A percentile compares a stretch with the other conserved stretches of the same genome.
These are phyloP conservation scores for Leccinum uliginosum DNA, from an alignment of 768 basidiomycete genomes.

Conservation along the genomic window DNA sequence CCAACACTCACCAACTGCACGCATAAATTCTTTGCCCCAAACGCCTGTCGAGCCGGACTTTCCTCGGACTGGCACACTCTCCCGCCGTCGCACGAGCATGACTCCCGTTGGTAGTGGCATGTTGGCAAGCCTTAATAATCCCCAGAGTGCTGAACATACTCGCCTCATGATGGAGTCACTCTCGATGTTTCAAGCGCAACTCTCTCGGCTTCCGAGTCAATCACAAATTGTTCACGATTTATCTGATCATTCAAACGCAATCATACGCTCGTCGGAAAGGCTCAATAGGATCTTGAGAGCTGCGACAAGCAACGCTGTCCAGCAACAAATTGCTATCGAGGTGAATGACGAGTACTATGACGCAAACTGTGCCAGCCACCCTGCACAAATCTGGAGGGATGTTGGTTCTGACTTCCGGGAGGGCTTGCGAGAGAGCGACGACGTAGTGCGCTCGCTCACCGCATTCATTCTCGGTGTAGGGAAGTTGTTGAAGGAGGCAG, in stretches of 20 bases:
- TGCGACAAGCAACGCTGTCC: conserved; percentile 56
- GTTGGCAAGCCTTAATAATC: conserved; percentile 7
- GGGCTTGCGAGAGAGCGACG: conserved; percentile 67
- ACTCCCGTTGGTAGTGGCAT: conserved; percentile 18
- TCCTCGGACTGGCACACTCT: conserved; percentile 7
- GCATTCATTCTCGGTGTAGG: conserved; percentile 74
- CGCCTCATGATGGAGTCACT: conserved; percentile 69
- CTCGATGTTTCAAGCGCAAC: conserved; percentile 62
- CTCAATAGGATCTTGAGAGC: conserved; percentile 58
- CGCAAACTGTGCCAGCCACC: conserved; percentile 29
- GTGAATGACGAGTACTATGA: conserved; percentile 45
- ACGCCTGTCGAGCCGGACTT: conserved; percentile 15
- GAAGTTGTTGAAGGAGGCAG: conserved; percentile 57
- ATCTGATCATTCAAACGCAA: conserved; percentile 53
- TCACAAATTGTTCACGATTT: conserved; percentile 49
- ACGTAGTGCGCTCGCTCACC: conserved; percentile 72
- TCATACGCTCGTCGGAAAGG: conserved; percentile 63
- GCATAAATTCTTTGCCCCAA: conserved; percentile 11
- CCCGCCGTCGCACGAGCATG: conserved; percentile 12
- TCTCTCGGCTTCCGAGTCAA: conserved; percentile 51
- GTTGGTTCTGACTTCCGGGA: conserved; percentile 74
- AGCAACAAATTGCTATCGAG: conserved; percentile 73
- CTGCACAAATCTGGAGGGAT: conserved; percentile 60
- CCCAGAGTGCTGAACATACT: conserved; percentile 51
- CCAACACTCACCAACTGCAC: conserved; percentile 13